Evolutionary conservation across 805 yeast genomes (phyloP).

Genomic region (Yarrowia sp.): DNA sequence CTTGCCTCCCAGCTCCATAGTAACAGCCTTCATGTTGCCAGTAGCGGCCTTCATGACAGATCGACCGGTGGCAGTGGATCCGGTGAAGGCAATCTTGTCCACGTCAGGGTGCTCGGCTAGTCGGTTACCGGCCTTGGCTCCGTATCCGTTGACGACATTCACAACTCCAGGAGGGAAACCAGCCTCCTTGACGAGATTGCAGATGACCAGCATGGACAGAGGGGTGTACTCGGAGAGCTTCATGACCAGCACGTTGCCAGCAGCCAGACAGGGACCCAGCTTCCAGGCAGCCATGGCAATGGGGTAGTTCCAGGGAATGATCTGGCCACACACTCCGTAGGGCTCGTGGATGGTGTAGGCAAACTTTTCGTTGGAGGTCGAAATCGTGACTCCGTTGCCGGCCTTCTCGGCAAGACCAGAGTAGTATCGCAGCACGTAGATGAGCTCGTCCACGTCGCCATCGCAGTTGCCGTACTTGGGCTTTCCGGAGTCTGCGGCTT

Average conservation of each 20-base stretch:
- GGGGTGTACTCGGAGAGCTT: conserved; percentile 95
- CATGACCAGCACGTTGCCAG: conserved; percentile 87
- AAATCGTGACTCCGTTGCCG: conserved; percentile 69
- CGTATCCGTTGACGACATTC: conserved; percentile 86
- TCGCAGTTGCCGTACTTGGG: conserved; percentile 64
- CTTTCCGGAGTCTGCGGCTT: conserved; percentile 90
- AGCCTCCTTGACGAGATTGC: conserved; percentile 73
- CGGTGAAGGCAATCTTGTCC: conserved; percentile 93
- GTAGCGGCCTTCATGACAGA: conserved; percentile 83
- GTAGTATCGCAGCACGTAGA: conserved; percentile 76
- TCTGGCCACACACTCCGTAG: conserved; percentile 93
- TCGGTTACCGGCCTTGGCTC: conserved; percentile 83
- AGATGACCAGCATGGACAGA: conserved; percentile 79
- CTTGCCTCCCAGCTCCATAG: conserved; percentile 96
- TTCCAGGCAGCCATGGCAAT: conserved; percentile 94
- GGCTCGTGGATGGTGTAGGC: conserved; percentile 87
- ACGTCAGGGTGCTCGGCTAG: conserved; percentile 78
- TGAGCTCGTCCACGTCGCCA: conserved; percentile 76
- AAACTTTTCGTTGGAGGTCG: conserved; percentile 76
- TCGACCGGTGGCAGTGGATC: conserved; percentile 91
- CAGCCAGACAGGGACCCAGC: conserved; percentile 88
- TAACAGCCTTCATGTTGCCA: conserved; percentile 84
- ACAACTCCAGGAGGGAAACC: conserved; percentile 93
- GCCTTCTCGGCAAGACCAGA: conserved; percentile 94
- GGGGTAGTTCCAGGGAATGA: conserved; percentile 98